Evolutionary conservation across 352 stramenopile species (phyloP).

Genomic region (Phytophthora melonis): DNA sequence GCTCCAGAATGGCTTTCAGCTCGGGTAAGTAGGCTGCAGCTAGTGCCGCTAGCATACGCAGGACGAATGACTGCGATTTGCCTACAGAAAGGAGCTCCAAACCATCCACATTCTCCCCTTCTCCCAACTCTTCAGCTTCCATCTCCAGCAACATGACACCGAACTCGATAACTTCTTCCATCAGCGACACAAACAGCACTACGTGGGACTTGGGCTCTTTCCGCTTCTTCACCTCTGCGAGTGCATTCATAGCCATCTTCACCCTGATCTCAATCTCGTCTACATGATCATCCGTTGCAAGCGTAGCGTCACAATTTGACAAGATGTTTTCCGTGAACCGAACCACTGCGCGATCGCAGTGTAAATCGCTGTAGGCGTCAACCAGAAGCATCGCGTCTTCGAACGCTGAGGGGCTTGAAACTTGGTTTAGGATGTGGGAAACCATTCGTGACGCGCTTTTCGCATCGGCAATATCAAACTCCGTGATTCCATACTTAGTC

Average conservation of each 20-base stretch:
- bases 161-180: conserved; percentile 67
- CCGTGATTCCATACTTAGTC: conserved; percentile 60
- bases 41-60: conserved; percentile 51
- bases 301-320: conserved; percentile 18
- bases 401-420: conserved; percentile 53
- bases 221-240: conserved; percentile 56
- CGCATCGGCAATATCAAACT: conserved; percentile 63
- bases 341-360: conserved; percentile 57
- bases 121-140: conserved; percentile 37
- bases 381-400: conserved; percentile 69
- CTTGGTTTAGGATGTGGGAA: conserved; percentile 67
- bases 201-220: conserved; percentile 28
- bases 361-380: conserved; percentile 64
- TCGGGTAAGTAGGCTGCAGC: conserved; percentile 43
- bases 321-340: conserved; percentile 77
- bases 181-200: conserved; percentile 47
- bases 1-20: conserved; percentile 31
- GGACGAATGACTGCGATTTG: conserved; percentile 33
- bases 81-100: not conserved
- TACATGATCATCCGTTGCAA: not conserved
- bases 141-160: conserved; percentile 56
- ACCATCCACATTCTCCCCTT: too few species aligned
- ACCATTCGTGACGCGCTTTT: conserved; percentile 60
- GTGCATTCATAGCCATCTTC: conserved; percentile 38
- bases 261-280: conserved; percentile 24